phyloP scores from a whole-genome alignment of 108 stramenopile species.

The Cyclotella choctawhatcheeana region DNA sequence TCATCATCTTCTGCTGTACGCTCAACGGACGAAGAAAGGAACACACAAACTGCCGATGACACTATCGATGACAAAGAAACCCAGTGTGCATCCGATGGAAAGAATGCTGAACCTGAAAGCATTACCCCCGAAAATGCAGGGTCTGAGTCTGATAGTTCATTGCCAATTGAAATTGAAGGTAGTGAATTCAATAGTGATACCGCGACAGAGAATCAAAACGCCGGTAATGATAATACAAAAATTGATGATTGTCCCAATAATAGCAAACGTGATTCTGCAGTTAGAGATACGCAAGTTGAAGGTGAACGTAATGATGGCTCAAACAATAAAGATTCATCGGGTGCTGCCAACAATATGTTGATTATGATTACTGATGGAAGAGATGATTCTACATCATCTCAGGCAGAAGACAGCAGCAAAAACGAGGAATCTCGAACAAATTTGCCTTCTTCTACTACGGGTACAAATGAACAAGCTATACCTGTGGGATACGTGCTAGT shows the following conservation, averaged over 20 bases:
- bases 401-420: background rate
- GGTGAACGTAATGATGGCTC: background rate
- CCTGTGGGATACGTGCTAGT: constrained; percentile 32
- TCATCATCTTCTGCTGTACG: background rate
- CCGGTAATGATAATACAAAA: constrained; percentile 3
- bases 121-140: background rate
- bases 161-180: too few relatives aligned
- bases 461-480: constrained; percentile 9
- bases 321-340: background rate
- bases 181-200: background rate
- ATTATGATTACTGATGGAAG: too few relatives aligned
- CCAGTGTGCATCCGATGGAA: too few relatives aligned
- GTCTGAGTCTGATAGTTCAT: background rate
- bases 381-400: too few relatives aligned
- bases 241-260: background rate
- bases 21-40: background rate
- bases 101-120: too few relatives aligned
- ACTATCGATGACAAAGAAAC: too few relatives aligned
- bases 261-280: background rate
- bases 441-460: background rate
- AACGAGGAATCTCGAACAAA: background rate
- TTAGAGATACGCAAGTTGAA: background rate
- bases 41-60: too few relatives aligned
- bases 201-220: background rate
- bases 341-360: too few relatives aligned